A percentile compares a stretch with the other conserved stretches of the same genome.
Conservation (phyloP, 2,329 filamentous ascomycete genomes). For the Periconia sp. region DNA sequence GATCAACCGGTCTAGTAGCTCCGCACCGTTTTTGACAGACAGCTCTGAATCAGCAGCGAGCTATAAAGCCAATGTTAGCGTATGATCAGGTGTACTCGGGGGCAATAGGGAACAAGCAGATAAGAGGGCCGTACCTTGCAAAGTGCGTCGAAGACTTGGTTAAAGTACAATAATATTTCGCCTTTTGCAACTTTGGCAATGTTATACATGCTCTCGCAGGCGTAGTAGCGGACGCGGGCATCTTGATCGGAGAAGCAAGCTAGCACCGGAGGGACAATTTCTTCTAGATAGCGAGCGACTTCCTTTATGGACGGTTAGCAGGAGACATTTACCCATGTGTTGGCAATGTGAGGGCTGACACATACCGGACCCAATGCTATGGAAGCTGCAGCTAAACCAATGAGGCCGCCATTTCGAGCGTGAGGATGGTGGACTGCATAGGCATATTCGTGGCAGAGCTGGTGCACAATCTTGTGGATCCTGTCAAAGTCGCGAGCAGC, state of each 20-base stretch:
- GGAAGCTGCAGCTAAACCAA: slow-evolving; percentile 90
- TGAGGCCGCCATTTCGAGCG: slow-evolving; percentile 92
- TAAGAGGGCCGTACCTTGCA: slow-evolving; percentile 73
- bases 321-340: neutral
- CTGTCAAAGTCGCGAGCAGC: slow-evolving; percentile 74
- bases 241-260: slow-evolving; percentile 98
- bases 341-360: slow-evolving; percentile 18
- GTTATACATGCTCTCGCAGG: slow-evolving; percentile 99
- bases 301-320: slow-evolving; percentile 59
- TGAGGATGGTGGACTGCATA: slow-evolving; percentile 97
- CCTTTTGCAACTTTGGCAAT: slow-evolving; percentile 99
- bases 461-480: slow-evolving; percentile 86
- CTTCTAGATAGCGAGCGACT: slow-evolving; percentile 84
- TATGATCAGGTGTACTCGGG: neutral
- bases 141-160: slow-evolving; percentile 95
- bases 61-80: slow-evolving; percentile 51
- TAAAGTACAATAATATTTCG: slow-evolving; percentile 95
- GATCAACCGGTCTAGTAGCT: slow-evolving; percentile 88
- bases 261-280: slow-evolving; percentile 93
- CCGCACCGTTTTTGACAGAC: slow-evolving; percentile 96
- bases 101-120: neutral
- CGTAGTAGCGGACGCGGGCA: slow-evolving; percentile 95
- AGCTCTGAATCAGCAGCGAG: slow-evolving; percentile 93
- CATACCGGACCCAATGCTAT: slow-evolving; percentile 90
- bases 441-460: slow-evolving; percentile 96